Evolutionary conservation across 257 asterid genomes (phyloP).

Genomic region (Solanum pimpinellifolium): DNA sequence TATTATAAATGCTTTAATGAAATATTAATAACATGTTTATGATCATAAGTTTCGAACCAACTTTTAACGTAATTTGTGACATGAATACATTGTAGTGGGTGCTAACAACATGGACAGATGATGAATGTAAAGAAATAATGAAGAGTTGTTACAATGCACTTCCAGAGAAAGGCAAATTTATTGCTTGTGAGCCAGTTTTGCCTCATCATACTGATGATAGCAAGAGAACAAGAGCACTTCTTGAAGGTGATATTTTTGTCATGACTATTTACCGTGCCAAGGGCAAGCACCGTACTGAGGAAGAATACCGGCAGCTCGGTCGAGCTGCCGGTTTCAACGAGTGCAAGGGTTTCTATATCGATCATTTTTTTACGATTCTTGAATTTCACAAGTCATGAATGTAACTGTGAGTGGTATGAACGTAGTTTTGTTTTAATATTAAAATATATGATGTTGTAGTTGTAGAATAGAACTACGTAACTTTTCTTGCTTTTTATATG

Average conservation of each 20-base stretch:
- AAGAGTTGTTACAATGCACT: constrained; percentile 8
- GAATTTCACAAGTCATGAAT: constrained; percentile 12
- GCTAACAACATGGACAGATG: constrained; percentile 12
- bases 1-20: no score
- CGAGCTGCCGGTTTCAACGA: neutral
- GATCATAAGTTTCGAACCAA: neutral
- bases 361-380: constrained; percentile 9
- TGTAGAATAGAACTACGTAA: no score
- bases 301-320: constrained; percentile 6
- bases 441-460: no score
- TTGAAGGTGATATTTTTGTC: constrained; percentile 20
- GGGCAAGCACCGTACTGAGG: constrained; percentile 20
- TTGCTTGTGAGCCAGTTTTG: constrained; percentile 18
- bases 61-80: neutral
- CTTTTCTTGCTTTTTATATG: no score
- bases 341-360: neutral
- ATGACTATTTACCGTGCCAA: constrained; percentile 16
- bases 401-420: neutral
- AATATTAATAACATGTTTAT: neutral
- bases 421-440: neutral
- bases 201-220: constrained; percentile 9
- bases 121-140: constrained; percentile 8
- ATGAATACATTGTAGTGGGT: constrained; percentile 7
- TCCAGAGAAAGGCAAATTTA: constrained; percentile 9
- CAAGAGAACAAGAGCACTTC: constrained; percentile 14